A percentile compares a stretch with the other conserved stretches of the same genome.
phyloP scores from a whole-genome alignment of 305 asterid species.

The Fraxinus baroniana region DNA sequence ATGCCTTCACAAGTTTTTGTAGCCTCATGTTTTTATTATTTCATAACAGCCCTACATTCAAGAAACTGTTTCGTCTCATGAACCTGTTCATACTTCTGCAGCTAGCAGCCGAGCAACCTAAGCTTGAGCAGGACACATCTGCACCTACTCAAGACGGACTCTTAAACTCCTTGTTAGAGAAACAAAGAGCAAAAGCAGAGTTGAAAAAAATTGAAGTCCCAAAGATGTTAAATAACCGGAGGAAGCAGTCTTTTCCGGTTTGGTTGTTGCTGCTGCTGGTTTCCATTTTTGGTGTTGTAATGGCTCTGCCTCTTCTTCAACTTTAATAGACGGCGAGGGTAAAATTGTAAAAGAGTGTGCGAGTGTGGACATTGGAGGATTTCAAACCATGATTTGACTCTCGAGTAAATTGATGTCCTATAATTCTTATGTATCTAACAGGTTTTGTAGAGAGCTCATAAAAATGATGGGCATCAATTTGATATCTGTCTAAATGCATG shows the following conservation, averaged over 20 bases:
- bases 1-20: neutral
- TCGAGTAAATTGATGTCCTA: slow-evolving; percentile 13
- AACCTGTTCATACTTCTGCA: too few species aligned
- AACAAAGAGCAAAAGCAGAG: slow-evolving; percentile 45
- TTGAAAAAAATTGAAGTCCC: slow-evolving; percentile 37
- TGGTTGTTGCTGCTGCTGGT: slow-evolving; percentile 68
- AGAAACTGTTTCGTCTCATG: slow-evolving; percentile 82
- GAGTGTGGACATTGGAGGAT: slow-evolving; percentile 22
- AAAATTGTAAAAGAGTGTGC: slow-evolving; percentile 5
- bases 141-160: slow-evolving; percentile 33
- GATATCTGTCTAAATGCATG: neutral
- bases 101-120: slow-evolving; percentile 51
- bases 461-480: slow-evolving; percentile 29
- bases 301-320: slow-evolving; percentile 92
- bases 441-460: slow-evolving; percentile 37
- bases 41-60: slow-evolving; percentile 63
- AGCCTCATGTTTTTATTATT: slow-evolving; percentile 2
- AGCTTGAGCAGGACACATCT: slow-evolving; percentile 40
- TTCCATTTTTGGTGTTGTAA: slow-evolving; percentile 65
- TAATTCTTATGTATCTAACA: slow-evolving; percentile 9
- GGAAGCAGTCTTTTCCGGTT: slow-evolving; percentile 56
- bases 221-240: slow-evolving; percentile 46
- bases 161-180: slow-evolving; percentile 41
- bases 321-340: slow-evolving; percentile 38
- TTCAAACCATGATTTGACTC: slow-evolving; percentile 13